Base-by-base conservation (phyloP, 2,329 filamentous ascomycete genomes). In the Fusarium sp. region DNA sequence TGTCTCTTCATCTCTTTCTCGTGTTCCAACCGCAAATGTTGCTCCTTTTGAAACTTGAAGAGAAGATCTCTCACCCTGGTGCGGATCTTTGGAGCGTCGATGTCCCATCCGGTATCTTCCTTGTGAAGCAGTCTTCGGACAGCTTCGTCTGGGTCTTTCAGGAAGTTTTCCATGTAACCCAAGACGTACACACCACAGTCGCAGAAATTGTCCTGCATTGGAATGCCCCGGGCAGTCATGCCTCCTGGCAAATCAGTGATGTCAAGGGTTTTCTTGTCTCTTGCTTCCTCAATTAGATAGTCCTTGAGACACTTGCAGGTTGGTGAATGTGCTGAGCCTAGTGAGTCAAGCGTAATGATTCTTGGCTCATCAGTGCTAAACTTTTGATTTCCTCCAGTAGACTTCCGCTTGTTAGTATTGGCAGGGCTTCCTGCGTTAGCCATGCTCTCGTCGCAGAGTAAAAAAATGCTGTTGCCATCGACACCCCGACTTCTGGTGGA, bases 131-230 rank as follows among this genome's bases (percentile, higher is more conserved):
- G 81, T 63, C 87, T 90, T 21, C 81, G 81, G 18, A 92, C 84
- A 69, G 97, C 96, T 1, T 76, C 78, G 66, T 93, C 88, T 0
- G 95, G 95, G 62, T 93, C 82, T 53, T 88, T 84, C 18, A 97
- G 85, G 68, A 99, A 97, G 68, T 92, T 89, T 69, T 93, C 88
- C 54, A 97, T 84, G 74, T 98, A 99, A 4, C 91, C 92, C 6
- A 98, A 82, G 5, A 98, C 82, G 72, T 92, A 99, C 1, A 98
- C 82, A 11, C 96, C 96, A 74, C 96, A 99, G 77, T 99, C 96
- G 65, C 88, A 94, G 71, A 86, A 92, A 75, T 99, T 98, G 48
- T 88, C 81, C 78, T 99, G 96, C 64, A 87, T 81, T 0, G 96
- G 95, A 16, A 98, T 91, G 10, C 86, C 84, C 63, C 88, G 91